phyloP scores from a whole-genome alignment of 345 rosid genomes.

The Bruguiera gymnorhiza region DNA sequence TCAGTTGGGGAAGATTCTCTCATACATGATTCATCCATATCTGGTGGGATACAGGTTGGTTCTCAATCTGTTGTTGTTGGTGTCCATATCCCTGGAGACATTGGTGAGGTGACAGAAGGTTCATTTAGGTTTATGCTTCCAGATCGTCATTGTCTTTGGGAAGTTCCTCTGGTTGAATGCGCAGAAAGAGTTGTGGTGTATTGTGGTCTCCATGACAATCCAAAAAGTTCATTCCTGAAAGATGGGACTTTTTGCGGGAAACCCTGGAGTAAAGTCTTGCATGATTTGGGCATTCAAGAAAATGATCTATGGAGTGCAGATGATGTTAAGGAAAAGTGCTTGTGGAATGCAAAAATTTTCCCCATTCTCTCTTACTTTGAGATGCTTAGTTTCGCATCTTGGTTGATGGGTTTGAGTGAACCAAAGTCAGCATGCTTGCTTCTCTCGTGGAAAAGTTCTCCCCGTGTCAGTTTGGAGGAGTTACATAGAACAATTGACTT shows the following conservation, averaged over 20 bases:
- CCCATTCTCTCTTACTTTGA: conserved; percentile 68
- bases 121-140: conserved; percentile 77
- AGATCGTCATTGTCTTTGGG: conserved; percentile 97
- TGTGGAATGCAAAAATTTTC: conserved; percentile 92
- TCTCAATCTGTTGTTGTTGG: conserved; percentile 88
- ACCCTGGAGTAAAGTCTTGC: conserved; percentile 73
- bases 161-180: conserved; percentile 78
- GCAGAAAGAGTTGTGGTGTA: conserved; percentile 68
- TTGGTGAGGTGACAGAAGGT: conserved; percentile 29
- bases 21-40: conserved; percentile 70
- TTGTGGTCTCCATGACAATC: conserved; percentile 95
- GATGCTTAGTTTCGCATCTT: conserved; percentile 73
- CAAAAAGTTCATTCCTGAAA: conserved; percentile 54
- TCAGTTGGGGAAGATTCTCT: conserved; percentile 95
- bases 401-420: conserved; percentile 88
- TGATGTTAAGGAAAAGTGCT: conserved; percentile 58
- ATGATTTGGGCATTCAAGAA: conserved; percentile 68
- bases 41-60: conserved; percentile 79
- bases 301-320: conserved; percentile 66
- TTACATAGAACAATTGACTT: conserved; percentile 89
- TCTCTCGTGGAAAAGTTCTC: conserved; percentile 67
- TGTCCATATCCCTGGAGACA: conserved; percentile 52
- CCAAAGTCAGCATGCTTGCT: conserved; percentile 38
- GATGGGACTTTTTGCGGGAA: conserved; percentile 92
- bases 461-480: conserved; percentile 92